Conservation (phyloP, 2,329 filamentous ascomycete genomes). For the Pyrenophora tritici-repentis region DNA sequence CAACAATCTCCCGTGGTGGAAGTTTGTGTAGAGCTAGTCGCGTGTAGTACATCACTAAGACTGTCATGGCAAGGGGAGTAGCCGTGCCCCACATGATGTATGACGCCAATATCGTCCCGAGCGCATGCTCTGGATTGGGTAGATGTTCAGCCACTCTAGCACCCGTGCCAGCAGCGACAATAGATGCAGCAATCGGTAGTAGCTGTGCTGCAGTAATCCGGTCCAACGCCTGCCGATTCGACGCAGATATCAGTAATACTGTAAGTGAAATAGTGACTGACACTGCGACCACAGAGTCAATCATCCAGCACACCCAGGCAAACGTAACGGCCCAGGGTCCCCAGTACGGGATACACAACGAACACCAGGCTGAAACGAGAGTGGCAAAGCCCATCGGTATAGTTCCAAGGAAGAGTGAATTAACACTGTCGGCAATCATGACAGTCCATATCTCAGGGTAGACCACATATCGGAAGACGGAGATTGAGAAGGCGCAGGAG, state of each 20-base stretch:
- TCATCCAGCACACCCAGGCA: constrained; percentile 57
- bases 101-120: constrained; percentile 66
- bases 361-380: constrained; percentile 68
- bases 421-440: constrained; percentile 69
- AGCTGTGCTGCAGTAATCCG: constrained; percentile 68
- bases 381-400: constrained; percentile 72
- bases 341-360: constrained; percentile 65
- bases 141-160: constrained; percentile 67
- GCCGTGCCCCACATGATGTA: constrained; percentile 74
- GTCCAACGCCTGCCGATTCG: constrained; percentile 36
- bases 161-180: constrained; percentile 69
- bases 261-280: constrained; percentile 53
- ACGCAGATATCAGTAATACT: constrained; percentile 59
- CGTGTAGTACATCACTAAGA: constrained; percentile 72
- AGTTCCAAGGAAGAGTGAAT: constrained; percentile 70
- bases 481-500: constrained; percentile 58
- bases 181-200: constrained; percentile 68
- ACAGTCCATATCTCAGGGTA: constrained; percentile 68
- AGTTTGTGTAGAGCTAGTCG: constrained; percentile 69
- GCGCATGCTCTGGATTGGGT: constrained; percentile 58
- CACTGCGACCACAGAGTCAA: constrained; percentile 54
- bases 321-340: constrained; percentile 58
- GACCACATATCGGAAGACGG: constrained; percentile 64
- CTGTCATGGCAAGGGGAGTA: constrained; percentile 63
- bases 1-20: constrained; percentile 68